phyloP scores from a whole-genome alignment of 2,329 filamentous ascomycete species.

The Aspergillus sp. region DNA sequence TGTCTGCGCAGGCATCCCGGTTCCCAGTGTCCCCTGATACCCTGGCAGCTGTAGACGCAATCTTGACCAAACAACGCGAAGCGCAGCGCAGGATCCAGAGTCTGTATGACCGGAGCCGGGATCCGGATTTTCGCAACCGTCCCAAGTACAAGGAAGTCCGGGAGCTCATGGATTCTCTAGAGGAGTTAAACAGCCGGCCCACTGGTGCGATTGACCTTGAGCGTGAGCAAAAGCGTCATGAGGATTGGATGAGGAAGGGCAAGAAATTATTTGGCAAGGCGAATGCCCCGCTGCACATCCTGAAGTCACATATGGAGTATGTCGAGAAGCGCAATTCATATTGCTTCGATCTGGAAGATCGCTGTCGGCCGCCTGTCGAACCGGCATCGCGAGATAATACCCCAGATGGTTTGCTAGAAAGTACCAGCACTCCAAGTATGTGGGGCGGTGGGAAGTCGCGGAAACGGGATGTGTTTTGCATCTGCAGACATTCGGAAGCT shows the following conservation, averaged over 20 bases:
- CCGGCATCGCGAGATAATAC: constrained; percentile 82
- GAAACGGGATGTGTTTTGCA: constrained; percentile 87
- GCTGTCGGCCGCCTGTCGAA: constrained; percentile 85
- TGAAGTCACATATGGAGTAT: constrained; percentile 91
- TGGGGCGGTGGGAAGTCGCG: constrained; percentile 54
- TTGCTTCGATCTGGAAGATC: constrained; percentile 90
- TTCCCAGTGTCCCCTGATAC: constrained; percentile 84
- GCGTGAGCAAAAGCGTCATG: constrained; percentile 89
- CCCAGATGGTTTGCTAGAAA: constrained; percentile 59
- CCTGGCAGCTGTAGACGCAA: constrained; percentile 79
- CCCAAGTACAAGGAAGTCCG: constrained; percentile 89
- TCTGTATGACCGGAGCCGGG: constrained; percentile 74
- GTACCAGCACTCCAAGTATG: constrained; percentile 26
- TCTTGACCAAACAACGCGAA: constrained; percentile 92
- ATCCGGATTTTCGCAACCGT: constrained; percentile 73
- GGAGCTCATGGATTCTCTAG: constrained; percentile 82
- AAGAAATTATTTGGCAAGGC: constrained; percentile 98
- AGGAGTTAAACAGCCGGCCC: constrained; percentile 90
- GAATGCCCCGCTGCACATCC: constrained; percentile 92
- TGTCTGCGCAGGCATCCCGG: constrained; percentile 77
- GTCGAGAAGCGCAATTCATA: constrained; percentile 85
- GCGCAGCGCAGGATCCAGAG: constrained; percentile 85
- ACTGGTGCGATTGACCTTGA: constrained; percentile 89
- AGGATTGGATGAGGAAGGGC: constrained; percentile 98
- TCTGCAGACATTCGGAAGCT: constrained; percentile 88